These are phyloP conservation scores for Xenoacremonium recifei DNA, from an alignment of 2,329 filamentous ascomycete species.

Conservation along the genomic window DNA sequence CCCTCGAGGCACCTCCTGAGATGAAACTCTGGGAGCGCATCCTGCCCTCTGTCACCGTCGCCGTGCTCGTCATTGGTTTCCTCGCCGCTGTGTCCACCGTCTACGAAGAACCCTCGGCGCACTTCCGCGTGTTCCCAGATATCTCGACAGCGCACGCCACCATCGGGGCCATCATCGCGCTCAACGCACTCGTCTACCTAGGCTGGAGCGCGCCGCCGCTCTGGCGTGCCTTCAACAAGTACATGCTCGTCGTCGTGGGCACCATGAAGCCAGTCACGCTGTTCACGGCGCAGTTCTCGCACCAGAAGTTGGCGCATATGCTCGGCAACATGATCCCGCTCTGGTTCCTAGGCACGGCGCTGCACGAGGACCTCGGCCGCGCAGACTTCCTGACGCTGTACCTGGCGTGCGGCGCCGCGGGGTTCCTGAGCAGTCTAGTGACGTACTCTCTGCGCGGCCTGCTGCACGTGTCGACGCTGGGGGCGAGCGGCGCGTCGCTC, in stretches of 20 bases:
- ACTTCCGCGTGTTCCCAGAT: slow-evolving; percentile 56
- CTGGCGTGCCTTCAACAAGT: slow-evolving; percentile 66
- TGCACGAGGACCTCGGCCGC: slow-evolving; percentile 70
- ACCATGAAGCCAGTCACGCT: slow-evolving; percentile 62
- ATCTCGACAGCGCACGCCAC: slow-evolving; percentile 63
- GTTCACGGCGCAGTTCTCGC: slow-evolving; percentile 67
- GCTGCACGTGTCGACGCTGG: slow-evolving; percentile 54
- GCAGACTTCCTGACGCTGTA: slow-evolving; percentile 69
- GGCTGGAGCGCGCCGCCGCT: slow-evolving; percentile 63
- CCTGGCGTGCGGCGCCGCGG: slow-evolving; percentile 55
- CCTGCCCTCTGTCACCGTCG: slow-evolving; percentile 51
- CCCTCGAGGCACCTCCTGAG: slow-evolving; percentile 50
- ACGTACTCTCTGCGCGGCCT: slow-evolving; percentile 45
- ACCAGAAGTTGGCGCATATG: slow-evolving; percentile 62
- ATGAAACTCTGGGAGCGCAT: slow-evolving; percentile 52
- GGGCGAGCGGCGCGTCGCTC: slow-evolving; percentile 65
- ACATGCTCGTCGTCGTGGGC: slow-evolving; percentile 64
- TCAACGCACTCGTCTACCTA: slow-evolving; percentile 56
- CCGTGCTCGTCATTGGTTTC: slow-evolving; percentile 42
- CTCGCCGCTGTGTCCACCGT: slow-evolving; percentile 43
- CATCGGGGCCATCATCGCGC: slow-evolving; percentile 57
- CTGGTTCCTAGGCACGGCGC: slow-evolving; percentile 62
- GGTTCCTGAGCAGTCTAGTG: slow-evolving; percentile 57
- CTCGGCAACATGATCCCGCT: slow-evolving; percentile 63
- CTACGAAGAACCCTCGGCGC: slow-evolving; percentile 53